These are phyloP conservation scores for Luzula sylvatica DNA, from an alignment of 176 grass and related monocot genomes.

Conservation along the genomic window DNA sequence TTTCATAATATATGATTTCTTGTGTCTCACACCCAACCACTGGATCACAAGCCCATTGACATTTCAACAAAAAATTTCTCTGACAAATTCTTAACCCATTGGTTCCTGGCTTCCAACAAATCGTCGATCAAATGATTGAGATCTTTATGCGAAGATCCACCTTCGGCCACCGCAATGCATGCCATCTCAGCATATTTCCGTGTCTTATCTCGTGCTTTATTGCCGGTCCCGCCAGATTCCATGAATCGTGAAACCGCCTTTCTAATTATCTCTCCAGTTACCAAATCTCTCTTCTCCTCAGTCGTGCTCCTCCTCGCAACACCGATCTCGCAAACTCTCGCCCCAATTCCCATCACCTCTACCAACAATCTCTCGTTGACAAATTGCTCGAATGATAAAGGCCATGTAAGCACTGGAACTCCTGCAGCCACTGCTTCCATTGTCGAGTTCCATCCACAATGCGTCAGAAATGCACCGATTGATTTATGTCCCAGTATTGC, in stretches of 20 bases:
- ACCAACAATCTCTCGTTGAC: not conserved
- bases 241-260: constrained; percentile 10
- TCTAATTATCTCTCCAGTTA: not conserved
- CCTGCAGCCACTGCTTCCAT: not conserved
- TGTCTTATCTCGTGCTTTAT: not conserved
- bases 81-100: not conserved
- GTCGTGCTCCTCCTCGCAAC: too few relatives aligned
- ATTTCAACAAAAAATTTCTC: too few relatives aligned
- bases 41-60: too few relatives aligned
- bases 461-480: constrained; percentile 7
- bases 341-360: not conserved
- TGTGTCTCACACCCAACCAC: too few relatives aligned
- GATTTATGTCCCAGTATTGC: not conserved
- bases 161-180: not conserved
- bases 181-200: not conserved
- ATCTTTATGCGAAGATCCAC: constrained; percentile 13
- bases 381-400: not conserved
- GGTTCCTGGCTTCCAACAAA: not conserved
- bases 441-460: constrained; percentile 21
- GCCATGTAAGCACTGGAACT: not conserved
- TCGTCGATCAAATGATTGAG: not conserved
- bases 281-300: constrained; percentile 3
- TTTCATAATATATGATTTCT: too few relatives aligned
- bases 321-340: not conserved
- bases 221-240: constrained; percentile 7